Conservation (phyloP, 805 yeast species). For the Vanderwaltozyma verrucispora region DNA sequence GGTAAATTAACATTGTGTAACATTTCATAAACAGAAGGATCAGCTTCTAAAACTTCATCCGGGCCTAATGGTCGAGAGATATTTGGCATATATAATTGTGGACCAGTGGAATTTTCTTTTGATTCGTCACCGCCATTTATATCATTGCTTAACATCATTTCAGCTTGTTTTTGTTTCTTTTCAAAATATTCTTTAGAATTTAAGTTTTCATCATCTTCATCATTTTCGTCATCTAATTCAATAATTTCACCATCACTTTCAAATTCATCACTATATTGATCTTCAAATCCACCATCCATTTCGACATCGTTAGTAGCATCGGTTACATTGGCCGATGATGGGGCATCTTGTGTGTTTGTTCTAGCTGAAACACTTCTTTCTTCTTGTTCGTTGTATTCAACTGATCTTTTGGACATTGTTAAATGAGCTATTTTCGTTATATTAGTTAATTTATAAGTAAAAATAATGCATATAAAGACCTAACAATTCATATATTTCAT, state of each 20-base stretch:
- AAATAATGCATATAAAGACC: no score
- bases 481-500: no score
- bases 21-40: conserved; percentile 94
- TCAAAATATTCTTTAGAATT: conserved; percentile 30
- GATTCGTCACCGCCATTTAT: no score
- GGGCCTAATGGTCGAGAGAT: conserved; percentile 85
- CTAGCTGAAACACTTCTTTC: conserved; percentile 34
- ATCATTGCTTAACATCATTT: conserved; percentile 32
- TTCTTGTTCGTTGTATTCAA: conserved; percentile 32
- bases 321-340: conserved; percentile 24
- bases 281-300: conserved; percentile 73
- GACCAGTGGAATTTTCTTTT: conserved; percentile 25
- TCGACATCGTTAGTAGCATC: conserved; percentile 36
- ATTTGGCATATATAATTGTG: conserved; percentile 70
- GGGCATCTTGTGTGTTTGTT: conserved; percentile 23
- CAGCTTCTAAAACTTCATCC: conserved; percentile 93
- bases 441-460: no score
- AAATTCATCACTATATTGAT: conserved; percentile 81
- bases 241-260: conserved; percentile 87
- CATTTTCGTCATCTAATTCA: conserved; percentile 59
- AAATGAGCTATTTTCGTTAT: no score
- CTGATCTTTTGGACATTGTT: conserved; percentile 46
- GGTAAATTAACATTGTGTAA: conserved; percentile 85
- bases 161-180: conserved; percentile 28
- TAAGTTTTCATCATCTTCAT: conserved; percentile 31